Percentiles rank a stretch among this genome's conserved stretches.
Evolutionary conservation across 2,329 filamentous ascomycete genomes (phyloP).

Genomic region (Colletotrichum paranaense): DNA sequence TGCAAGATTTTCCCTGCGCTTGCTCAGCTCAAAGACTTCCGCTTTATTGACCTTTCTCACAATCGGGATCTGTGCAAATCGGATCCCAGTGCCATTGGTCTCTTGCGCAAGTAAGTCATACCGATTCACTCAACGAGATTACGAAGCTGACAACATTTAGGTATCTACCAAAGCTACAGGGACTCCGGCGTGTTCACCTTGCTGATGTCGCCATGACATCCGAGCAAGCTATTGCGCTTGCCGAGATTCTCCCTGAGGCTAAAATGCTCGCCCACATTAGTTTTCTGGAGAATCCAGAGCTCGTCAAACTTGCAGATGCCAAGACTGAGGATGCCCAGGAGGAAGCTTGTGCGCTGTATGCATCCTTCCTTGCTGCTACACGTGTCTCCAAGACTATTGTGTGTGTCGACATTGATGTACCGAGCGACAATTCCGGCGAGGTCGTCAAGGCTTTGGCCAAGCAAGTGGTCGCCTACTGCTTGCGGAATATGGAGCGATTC

Average conservation of each 20-base stretch:
- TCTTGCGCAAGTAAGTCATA: constrained; percentile 78
- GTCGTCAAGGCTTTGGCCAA: constrained; percentile 92
- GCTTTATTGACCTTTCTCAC: constrained; percentile 92
- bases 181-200: constrained; percentile 87
- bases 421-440: constrained; percentile 83
- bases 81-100: constrained; percentile 77
- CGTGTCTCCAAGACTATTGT: constrained; percentile 86
- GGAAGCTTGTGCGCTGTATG: constrained; percentile 93
- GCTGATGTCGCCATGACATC: constrained; percentile 85
- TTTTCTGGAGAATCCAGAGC: constrained; percentile 82
- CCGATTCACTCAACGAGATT: neutral
- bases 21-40: constrained; percentile 76
- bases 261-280: constrained; percentile 86
- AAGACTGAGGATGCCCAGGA: constrained; percentile 85
- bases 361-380: constrained; percentile 88
- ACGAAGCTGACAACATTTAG: constrained; percentile 46
- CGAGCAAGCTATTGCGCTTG: constrained; percentile 89
- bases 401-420: constrained; percentile 92
- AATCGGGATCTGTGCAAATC: constrained; percentile 83
- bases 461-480: constrained; percentile 93
- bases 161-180: constrained; percentile 81
- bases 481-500: constrained; percentile 88
- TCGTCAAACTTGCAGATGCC: constrained; percentile 78
- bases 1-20: constrained; percentile 81
- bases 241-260: constrained; percentile 90